A percentile compares a stretch with the other conserved stretches of the same genome.
phyloP scores from a whole-genome alignment of 305 asterid genomes.

The Lippia alba region DNA sequence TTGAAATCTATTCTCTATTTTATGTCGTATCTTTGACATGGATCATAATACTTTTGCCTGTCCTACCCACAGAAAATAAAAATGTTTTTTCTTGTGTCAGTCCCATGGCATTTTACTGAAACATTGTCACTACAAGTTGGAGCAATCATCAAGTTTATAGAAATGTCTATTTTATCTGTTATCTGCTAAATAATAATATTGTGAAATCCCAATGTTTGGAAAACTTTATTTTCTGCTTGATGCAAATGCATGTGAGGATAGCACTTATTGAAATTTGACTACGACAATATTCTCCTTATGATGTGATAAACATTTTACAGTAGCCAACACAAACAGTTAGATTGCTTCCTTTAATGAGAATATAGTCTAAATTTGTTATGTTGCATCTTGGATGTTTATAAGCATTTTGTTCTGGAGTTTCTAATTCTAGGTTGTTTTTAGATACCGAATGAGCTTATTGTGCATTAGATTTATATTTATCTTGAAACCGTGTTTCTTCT shows the following conservation, averaged over 20 bases:
- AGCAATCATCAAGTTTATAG: conserved; percentile 8
- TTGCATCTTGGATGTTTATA: conserved; percentile 9
- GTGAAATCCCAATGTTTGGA: conserved; percentile 6
- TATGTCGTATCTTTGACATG: not conserved
- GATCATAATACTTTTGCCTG: conserved; percentile 21
- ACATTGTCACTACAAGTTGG: not conserved
- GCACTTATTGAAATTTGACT: conserved; percentile 3
- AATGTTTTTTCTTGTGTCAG: not conserved
- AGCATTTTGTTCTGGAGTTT: too few species aligned
- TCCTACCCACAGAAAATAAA: conserved; percentile 9
- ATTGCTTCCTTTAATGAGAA: conserved; percentile 6
- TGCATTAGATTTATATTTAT: too few species aligned
- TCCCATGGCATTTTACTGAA: not conserved
- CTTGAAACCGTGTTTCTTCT: too few species aligned
- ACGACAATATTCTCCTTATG: not conserved
- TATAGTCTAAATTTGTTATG: not conserved
- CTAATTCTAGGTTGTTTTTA: too few species aligned
- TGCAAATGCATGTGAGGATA: conserved; percentile 19
- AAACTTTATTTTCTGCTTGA: conserved; percentile 17
- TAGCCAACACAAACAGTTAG: not conserved
- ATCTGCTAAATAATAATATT: conserved; percentile 4
- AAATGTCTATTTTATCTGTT: conserved; percentile 8
- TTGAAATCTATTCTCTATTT: not conserved
- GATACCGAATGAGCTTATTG: conserved; percentile 25
- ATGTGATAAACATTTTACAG: conserved; percentile 7